phyloP scores from a whole-genome alignment of 345 rosid genomes.

The Streptanthus diversifolius region DNA sequence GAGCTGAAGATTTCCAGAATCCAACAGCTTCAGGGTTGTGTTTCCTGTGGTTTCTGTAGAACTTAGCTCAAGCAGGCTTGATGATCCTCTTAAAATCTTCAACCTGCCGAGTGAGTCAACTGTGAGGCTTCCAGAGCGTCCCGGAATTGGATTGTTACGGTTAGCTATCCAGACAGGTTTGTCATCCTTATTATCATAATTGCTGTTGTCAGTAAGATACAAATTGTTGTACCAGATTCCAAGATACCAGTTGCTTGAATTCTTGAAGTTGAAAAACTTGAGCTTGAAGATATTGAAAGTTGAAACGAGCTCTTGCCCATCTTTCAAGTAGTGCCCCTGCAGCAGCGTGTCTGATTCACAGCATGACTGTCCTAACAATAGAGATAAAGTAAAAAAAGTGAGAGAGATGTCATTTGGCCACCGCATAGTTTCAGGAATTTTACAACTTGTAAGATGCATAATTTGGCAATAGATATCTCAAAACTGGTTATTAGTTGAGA shows the following conservation, averaged over 20 bases:
- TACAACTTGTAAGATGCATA: background rate
- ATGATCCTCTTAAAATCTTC: constrained; percentile 16
- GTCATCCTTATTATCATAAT: background rate
- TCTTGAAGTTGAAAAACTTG: constrained; percentile 12
- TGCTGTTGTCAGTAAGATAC: constrained; percentile 13
- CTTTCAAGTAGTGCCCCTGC: constrained; percentile 31
- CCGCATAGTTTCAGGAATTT: constrained; percentile 11
- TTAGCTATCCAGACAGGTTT: constrained; percentile 39
- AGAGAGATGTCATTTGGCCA: background rate
- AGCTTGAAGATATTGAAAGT: constrained; percentile 33
- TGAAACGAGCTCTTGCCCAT: constrained; percentile 29
- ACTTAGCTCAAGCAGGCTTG: constrained; percentile 16
- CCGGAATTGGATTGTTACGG: constrained; percentile 17
- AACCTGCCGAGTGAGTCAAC: constrained; percentile 35
- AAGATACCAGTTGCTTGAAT: constrained; percentile 22
- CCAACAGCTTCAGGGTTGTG: constrained; percentile 33
- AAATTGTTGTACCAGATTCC: constrained; percentile 38
- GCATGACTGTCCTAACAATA: constrained; percentile 18
- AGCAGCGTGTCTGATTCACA: constrained; percentile 26
- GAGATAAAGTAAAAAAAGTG: background rate
- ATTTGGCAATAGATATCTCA: background rate
- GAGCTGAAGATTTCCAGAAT: constrained; percentile 41
- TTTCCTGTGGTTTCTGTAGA: constrained; percentile 19
- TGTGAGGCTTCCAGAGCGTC: constrained; percentile 19
- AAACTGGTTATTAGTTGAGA: too few relatives aligned